A percentile compares a stretch with the other conserved stretches of the same genome.
phyloP scores from a whole-genome alignment of 192 early-diverging fungal genomes.

The Entophlyctis helioformis region DNA sequence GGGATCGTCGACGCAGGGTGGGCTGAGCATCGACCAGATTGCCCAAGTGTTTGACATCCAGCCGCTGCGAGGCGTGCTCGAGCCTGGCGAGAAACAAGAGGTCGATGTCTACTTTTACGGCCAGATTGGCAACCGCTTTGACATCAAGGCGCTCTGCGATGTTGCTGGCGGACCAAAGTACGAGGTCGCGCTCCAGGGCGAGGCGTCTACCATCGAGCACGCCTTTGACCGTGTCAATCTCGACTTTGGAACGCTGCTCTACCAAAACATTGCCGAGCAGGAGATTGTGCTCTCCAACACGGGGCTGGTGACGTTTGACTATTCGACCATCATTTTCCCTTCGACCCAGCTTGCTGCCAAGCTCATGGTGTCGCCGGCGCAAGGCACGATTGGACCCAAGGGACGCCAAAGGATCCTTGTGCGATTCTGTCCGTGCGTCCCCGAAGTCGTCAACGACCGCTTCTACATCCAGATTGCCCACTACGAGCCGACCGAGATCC shows the following conservation, averaged over 20 bases:
- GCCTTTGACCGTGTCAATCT: constrained; percentile 18
- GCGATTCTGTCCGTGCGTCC: constrained; percentile 27
- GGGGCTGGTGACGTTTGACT: constrained; percentile 39
- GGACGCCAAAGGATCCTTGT: constrained; percentile 26
- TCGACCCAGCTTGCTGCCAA: constrained; percentile 17
- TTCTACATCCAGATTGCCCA: constrained; percentile 43
- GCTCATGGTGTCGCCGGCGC: constrained; percentile 25
- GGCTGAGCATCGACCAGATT: not conserved
- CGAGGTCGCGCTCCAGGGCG: constrained; percentile 32
- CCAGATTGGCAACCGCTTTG: constrained; percentile 15
- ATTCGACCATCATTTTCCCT: constrained; percentile 15
- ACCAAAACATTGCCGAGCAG: constrained; percentile 42
- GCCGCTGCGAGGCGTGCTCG: constrained; percentile 29
- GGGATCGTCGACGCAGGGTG: too few species aligned
- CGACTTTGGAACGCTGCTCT: constrained; percentile 35
- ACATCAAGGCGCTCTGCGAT: constrained; percentile 29
- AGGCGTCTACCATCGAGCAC: constrained; percentile 33
- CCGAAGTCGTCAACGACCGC: constrained; percentile 30
- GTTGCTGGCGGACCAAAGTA: constrained; percentile 46
- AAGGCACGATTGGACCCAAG: constrained; percentile 25
- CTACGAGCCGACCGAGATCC: constrained; percentile 33
- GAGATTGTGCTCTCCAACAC: constrained; percentile 38
- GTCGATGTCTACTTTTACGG: constrained; percentile 37
- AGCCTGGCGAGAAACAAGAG: constrained; percentile 28
- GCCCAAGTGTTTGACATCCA: constrained; percentile 40